These are phyloP conservation scores for Cladochytrium replicatum DNA, from an alignment of 192 early-diverging fungal species.

Conservation along the genomic window DNA sequence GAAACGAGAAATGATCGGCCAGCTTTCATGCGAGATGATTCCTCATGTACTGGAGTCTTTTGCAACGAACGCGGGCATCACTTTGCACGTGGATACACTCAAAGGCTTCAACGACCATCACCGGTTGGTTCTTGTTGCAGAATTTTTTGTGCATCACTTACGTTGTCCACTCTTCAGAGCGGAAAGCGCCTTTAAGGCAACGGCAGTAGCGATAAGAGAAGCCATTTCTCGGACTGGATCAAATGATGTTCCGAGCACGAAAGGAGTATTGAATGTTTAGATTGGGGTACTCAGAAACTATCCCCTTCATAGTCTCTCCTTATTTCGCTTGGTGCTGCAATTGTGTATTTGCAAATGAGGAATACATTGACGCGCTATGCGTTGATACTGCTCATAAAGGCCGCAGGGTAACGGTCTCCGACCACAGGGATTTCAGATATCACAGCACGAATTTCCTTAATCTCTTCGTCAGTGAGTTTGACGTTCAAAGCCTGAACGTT, in stretches of 20 bases:
- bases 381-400: slow-evolving; percentile 7
- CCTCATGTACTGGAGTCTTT: slow-evolving; percentile 93
- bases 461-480: slow-evolving; percentile 28
- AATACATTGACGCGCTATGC: too few relatives aligned
- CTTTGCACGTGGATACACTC: slow-evolving; percentile 91
- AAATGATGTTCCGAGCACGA: slow-evolving; percentile 87
- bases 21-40: slow-evolving; percentile 94
- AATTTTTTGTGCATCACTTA: neutral
- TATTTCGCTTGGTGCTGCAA: too few relatives aligned
- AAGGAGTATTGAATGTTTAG: slow-evolving; percentile 62
- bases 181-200: slow-evolving; percentile 94
- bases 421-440: slow-evolving; percentile 3
- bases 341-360: too few relatives aligned
- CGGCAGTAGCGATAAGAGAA: slow-evolving; percentile 86
- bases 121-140: slow-evolving; percentile 44
- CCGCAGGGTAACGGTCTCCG: slow-evolving; percentile 15
- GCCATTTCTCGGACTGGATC: slow-evolving; percentile 78
- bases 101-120: slow-evolving; percentile 98
- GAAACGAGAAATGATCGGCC: slow-evolving; percentile 85
- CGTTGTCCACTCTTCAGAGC: slow-evolving; percentile 41
- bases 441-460: slow-evolving; percentile 17
- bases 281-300: too few relatives aligned
- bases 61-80: slow-evolving; percentile 83
- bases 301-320: too few relatives aligned
- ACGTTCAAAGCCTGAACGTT: slow-evolving; percentile 23